Evolutionary conservation across 768 basidiomycete genomes (phyloP).

Genomic region (Agrocybe chaxingu): DNA sequence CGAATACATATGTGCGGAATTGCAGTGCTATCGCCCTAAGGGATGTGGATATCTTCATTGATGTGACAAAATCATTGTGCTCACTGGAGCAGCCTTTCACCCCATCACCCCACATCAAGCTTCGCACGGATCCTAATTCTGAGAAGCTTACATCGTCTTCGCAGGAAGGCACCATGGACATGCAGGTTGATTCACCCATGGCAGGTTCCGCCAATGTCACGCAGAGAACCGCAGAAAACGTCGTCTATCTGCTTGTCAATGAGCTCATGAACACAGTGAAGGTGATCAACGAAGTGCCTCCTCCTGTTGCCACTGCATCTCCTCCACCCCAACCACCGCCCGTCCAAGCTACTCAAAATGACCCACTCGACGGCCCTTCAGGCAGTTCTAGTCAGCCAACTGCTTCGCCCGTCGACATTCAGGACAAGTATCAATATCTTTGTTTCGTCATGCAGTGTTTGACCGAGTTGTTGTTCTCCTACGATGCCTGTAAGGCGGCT

Average conservation of each 20-base stretch:
- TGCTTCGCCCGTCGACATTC: conserved; percentile 15
- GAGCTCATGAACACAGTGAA: conserved; percentile 69
- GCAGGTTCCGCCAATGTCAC: conserved; percentile 25
- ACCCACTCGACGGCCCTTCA: neutral
- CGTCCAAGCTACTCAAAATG: neutral
- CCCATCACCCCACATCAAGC: conserved; percentile 51
- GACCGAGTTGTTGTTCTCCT: conserved; percentile 91
- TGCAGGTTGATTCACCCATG: conserved; percentile 53
- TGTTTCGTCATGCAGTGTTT: conserved; percentile 90
- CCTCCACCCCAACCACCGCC: neutral
- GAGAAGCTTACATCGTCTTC: conserved; percentile 13
- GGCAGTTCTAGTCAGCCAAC: neutral
- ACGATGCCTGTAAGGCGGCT: conserved; percentile 84
- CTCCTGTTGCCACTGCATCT: conserved; percentile 12
- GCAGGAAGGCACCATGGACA: conserved; percentile 35
- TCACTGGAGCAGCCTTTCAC: conserved; percentile 67
- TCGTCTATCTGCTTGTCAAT: conserved; percentile 66
- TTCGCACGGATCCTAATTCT: conserved; percentile 38
- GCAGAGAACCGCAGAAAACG: conserved; percentile 47
- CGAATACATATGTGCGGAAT: conserved; percentile 68
- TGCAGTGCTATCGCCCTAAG: conserved; percentile 80
- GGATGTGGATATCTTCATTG: conserved; percentile 73
- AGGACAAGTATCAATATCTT: conserved; percentile 51
- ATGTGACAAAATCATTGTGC: conserved; percentile 68
- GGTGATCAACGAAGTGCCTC: conserved; percentile 31